A percentile compares a stretch with the other conserved stretches of the same genome.
Conservation (phyloP, 1,284 basidiomycete species). For the Tausonia pullulans region DNA sequence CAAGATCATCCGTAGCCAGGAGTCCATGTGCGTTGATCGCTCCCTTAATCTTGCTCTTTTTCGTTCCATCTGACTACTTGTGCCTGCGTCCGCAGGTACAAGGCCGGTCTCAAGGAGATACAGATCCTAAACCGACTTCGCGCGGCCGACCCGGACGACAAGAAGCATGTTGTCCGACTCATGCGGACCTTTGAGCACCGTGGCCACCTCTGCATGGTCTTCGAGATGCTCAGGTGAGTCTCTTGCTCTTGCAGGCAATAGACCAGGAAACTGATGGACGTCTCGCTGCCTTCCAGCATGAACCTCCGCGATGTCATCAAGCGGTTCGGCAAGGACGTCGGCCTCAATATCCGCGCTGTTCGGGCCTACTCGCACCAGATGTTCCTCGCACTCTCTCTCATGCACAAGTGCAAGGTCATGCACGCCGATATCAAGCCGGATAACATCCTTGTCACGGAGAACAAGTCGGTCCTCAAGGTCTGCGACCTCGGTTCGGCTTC, state of each 20-base stretch:
- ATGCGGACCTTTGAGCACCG: conserved; percentile 92
- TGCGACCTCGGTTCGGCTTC: conserved; percentile 95
- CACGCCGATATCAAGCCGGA: conserved; percentile 98
- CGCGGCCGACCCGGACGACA: conserved; percentile 87
- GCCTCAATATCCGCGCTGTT: conserved; percentile 92
- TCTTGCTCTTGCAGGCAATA: neutral
- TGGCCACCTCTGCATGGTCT: conserved; percentile 92
- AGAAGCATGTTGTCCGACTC: conserved; percentile 85
- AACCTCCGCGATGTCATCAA: conserved; percentile 97
- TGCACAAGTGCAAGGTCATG: conserved; percentile 84
- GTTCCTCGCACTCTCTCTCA: conserved; percentile 71
- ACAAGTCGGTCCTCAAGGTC: conserved; percentile 84
- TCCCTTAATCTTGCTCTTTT: neutral
- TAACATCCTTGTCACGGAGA: conserved; percentile 88
- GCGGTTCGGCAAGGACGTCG: conserved; percentile 97
- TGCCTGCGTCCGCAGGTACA: conserved; percentile 51
- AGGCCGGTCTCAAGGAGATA: conserved; percentile 86
- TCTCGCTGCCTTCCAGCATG: conserved; percentile 50
- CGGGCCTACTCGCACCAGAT: conserved; percentile 94
- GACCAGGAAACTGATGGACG: no score
- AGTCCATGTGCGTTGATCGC: conserved; percentile 68
- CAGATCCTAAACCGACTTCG: conserved; percentile 76
- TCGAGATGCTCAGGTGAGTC: conserved; percentile 77
- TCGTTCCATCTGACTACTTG: conserved; percentile 2
- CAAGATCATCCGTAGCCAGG: conserved; percentile 92